These are phyloP conservation scores for Euphorbia tirucalli DNA, from an alignment of 345 rosid genomes.

Conservation along the genomic window DNA sequence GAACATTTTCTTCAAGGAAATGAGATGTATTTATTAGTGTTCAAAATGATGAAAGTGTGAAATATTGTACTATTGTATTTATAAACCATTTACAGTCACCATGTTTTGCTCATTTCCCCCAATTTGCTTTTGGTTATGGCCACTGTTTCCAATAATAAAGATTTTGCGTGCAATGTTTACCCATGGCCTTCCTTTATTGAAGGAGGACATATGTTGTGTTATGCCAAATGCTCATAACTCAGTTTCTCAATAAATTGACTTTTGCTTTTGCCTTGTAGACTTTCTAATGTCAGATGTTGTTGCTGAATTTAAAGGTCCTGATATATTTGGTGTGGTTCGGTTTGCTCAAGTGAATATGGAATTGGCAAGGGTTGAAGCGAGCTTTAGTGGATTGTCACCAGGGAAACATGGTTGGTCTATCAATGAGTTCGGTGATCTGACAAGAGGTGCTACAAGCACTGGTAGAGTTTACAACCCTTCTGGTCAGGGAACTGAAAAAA, in stretches of 20 bases:
- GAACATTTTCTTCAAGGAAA: not conserved
- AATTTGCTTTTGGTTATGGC: not conserved
- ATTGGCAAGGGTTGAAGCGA: conserved; percentile 82
- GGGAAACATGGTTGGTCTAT: conserved; percentile 87
- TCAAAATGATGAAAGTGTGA: not conserved
- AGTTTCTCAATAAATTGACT: conserved; percentile 8
- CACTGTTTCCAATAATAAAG: not conserved
- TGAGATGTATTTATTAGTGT: not conserved
- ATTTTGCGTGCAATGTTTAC: not conserved
- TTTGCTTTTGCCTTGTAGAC: conserved; percentile 41
- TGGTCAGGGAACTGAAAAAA: conserved; percentile 33
- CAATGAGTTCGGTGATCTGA: conserved; percentile 92
- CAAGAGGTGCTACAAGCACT: conserved; percentile 82
- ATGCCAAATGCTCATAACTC: not conserved
- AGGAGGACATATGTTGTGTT: not conserved
- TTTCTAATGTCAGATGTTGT: conserved; percentile 88
- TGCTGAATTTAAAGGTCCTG: conserved; percentile 90
- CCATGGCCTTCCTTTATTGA: not conserved
- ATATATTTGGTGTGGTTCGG: conserved; percentile 81
- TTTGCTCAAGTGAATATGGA: conserved; percentile 92
- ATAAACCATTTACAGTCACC: not conserved
- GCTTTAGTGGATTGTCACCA: conserved; percentile 71
- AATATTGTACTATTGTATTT: not conserved
- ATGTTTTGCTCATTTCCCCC: not conserved
- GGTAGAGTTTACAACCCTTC: conserved; percentile 65